Evolutionary conservation across 495 filamentous ascomycete genomes (phyloP), one percentile per base, ranked within the genome.

Genomic region (Penicillium waksmanii): DNA sequence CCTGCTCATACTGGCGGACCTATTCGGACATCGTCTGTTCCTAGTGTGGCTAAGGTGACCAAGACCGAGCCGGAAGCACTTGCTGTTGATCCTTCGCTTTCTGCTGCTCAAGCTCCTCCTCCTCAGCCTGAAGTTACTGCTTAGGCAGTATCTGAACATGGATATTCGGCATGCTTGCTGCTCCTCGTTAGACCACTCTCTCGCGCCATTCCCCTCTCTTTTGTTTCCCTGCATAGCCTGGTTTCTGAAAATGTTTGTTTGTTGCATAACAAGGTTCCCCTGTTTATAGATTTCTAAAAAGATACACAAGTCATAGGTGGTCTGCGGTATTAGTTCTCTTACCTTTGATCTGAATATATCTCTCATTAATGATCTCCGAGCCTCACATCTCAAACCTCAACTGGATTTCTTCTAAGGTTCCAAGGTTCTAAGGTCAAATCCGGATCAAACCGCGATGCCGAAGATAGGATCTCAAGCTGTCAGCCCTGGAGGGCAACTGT

Each of bases 11-110:
- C 60, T 23, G 66, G 65, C 17, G 76, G 77, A 38, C 77, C 77
- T 2, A 74, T 80, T 46, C 76, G 77, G 42, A 78, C 76, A 36
- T 72, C 67, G 49, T 69, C 71, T 51, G 67, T 71, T 42, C 71
- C 76, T 1, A 63, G 60, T 15, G 71, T 75, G 3, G 55, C 65
- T 17, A 63, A 62, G 23, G 56, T 60, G 46, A 36, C 64, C 9
- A 66, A 71, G 49, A 34, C 66, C 25, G 66, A 67, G 6, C 34
- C 59, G 18, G 62, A 58, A 21, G 51, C 51, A 36, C 12, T 62
- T 6, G 56, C 59, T 21, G 51, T 68, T 1, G 71, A 68, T 48
- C 19, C 57, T 21, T 54, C 73, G 13, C 53, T 66, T 17, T 56
- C 72, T 11, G 62, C 63, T 55, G 10, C 65, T 15, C 56, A 70